These are phyloP conservation scores for Arachis hypogaea DNA, from an alignment of 306 rosid species.

Conservation along the genomic window DNA sequence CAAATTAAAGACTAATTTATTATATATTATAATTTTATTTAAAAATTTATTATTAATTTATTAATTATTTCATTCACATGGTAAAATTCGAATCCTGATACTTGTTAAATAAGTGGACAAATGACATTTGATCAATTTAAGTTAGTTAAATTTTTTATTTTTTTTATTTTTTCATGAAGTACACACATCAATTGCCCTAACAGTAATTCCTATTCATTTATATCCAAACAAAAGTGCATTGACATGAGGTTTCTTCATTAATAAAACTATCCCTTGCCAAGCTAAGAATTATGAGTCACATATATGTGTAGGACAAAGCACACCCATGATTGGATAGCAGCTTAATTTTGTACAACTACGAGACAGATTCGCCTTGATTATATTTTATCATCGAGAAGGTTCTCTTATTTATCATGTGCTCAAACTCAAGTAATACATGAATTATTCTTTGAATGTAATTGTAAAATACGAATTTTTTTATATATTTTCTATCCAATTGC, in stretches of 20 bases:
- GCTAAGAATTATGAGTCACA: conserved; percentile 34
- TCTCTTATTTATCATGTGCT: conserved; percentile 30
- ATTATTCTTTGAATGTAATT: too few relatives aligned
- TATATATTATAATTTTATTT: too few relatives aligned
- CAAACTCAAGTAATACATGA: background rate
- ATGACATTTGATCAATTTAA: too few relatives aligned
- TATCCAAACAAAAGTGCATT: conserved; percentile 45
- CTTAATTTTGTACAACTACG: conserved; percentile 43
- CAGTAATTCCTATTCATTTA: conserved; percentile 29
- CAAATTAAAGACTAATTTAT: too few relatives aligned
- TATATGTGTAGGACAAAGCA: conserved; percentile 44
- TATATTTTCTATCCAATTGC: too few relatives aligned
- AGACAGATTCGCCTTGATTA: conserved; percentile 44
- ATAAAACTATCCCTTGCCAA: conserved; percentile 36
- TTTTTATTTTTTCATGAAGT: conserved; percentile 23
- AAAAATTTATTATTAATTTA: too few relatives aligned
- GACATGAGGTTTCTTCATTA: conserved; percentile 34
- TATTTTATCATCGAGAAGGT: conserved; percentile 35
- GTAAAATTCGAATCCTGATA: too few relatives aligned
- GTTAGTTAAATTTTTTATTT: too few relatives aligned
- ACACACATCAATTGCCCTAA: conserved; percentile 36
- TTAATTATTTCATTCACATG: too few relatives aligned
- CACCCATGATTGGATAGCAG: conserved; percentile 45
- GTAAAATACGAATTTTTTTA: too few relatives aligned
- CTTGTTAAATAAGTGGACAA: too few relatives aligned